Evolutionary conservation across 2,329 filamentous ascomycete genomes (phyloP).

Genomic region (Camptophora hylomeconis): DNA sequence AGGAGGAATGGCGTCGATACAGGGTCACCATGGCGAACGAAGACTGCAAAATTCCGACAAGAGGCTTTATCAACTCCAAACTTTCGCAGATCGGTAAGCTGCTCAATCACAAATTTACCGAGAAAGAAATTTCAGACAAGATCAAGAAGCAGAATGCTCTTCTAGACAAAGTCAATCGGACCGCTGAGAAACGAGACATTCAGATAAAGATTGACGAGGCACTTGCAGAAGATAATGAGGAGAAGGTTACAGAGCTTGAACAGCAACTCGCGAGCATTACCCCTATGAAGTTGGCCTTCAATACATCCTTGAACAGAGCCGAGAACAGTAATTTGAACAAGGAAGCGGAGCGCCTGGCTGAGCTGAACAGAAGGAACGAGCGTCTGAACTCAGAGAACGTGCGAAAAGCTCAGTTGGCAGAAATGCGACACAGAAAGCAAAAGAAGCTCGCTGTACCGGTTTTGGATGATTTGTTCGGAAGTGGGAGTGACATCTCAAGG

Average conservation of each 20-base stretch:
- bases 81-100: constrained; percentile 68
- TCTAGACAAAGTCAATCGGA: constrained; percentile 48
- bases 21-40: constrained; percentile 62
- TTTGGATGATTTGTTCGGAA: constrained; percentile 34
- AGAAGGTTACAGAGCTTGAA: constrained; percentile 36
- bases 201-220: constrained; percentile 55
- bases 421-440: constrained; percentile 48
- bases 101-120: constrained; percentile 68
- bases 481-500: constrained; percentile 30
- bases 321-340: constrained; percentile 31
- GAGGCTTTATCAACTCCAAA: constrained; percentile 54
- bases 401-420: constrained; percentile 77
- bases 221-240: constrained; percentile 48
- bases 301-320: constrained; percentile 50
- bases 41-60: constrained; percentile 60
- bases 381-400: constrained; percentile 76
- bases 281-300: constrained; percentile 58
- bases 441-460: constrained; percentile 18
- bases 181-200: constrained; percentile 55
- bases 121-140: constrained; percentile 68
- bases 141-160: constrained; percentile 58
- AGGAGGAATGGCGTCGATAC: constrained; percentile 73
- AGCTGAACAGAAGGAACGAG: constrained; percentile 74
- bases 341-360: constrained; percentile 71
- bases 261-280: constrained; percentile 33